Base-by-base conservation (phyloP, 78 protist genomes). In the Goniomonas avonlea region DNA sequence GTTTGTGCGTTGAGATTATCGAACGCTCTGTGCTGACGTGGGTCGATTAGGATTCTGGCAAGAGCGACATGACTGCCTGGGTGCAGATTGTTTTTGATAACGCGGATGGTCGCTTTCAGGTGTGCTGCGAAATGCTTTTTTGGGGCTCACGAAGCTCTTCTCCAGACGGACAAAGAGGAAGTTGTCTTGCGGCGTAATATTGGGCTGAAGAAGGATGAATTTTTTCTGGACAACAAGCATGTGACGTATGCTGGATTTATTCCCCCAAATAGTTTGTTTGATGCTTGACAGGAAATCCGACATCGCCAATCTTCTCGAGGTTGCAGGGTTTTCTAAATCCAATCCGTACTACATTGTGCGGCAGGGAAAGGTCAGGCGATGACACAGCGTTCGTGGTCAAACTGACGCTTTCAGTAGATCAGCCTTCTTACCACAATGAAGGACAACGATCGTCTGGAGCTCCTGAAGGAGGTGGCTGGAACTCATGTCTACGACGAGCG, bases 271-370 rank as follows among this genome's bases (percentile, higher is more conserved):
- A 11, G 25, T 65, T 2, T 65, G 73, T 35, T 17, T 38, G 41
- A 11, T 59, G 66, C n/a, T 11, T 18, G 0, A 63, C 43, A 79
- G 76, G 60, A 90, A 84, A 70, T 20, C 47, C 13, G 96, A 94
- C 35, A 90, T 95, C 35, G 65, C 80, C 53, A 84, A 82, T 55
- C 58, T 96, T 77, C 89, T 97, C 48, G 99, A 97, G 69, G 81
- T 82, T 3, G 98, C 98, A 5, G 99, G 99, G 41, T 89, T 97
- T 48, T 93, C 98, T 9, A 84, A 87, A 17, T 68, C 92, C 25
- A 96, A 97, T 71, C 98, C 99, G 34, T 97, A 96, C 82, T 95
- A 90, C 88, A 97, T 97, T 34, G 98, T 97, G 8, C 98, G 88
- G 81, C 99, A 97, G 85, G 98, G 98, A 20, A 90, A 91, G 81